These are phyloP conservation scores for Arbutus unedo DNA, from an alignment of 148 eudicot genomes.

Conservation along the genomic window DNA sequence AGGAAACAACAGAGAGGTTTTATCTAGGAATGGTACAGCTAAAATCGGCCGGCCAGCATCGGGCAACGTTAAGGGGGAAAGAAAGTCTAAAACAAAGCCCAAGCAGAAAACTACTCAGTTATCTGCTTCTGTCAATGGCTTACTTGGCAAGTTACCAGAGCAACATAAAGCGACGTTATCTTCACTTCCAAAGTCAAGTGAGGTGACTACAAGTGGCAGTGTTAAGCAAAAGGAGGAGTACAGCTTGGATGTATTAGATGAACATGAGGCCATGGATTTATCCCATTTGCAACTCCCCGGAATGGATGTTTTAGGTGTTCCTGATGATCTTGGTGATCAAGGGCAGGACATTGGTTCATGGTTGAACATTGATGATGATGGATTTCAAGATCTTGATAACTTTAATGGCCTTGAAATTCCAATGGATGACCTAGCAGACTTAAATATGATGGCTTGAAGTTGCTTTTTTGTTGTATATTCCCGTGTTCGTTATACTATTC, in stretches of 20 bases:
- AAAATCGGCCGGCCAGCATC: slow-evolving; percentile 47
- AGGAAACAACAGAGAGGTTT: slow-evolving; percentile 38
- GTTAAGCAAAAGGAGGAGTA: slow-evolving; percentile 31
- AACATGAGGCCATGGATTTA: slow-evolving; percentile 43
- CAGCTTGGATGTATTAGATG: slow-evolving; percentile 33
- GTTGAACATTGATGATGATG: slow-evolving; percentile 73
- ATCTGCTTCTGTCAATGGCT: slow-evolving; percentile 47
- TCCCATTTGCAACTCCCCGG: slow-evolving; percentile 55
- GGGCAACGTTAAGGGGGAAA: slow-evolving; percentile 51
- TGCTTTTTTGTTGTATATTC: slow-evolving; percentile 39
- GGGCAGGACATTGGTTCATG: slow-evolving; percentile 71
- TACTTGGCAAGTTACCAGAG: slow-evolving; percentile 39
- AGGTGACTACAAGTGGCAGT: slow-evolving; percentile 21
- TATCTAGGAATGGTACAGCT: slow-evolving; percentile 40
- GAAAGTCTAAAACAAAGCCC: slow-evolving; percentile 55
- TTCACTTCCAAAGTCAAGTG: slow-evolving; percentile 29
- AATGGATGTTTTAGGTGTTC: slow-evolving; percentile 46
- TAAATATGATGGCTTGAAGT: slow-evolving; percentile 61
- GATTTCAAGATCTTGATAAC: slow-evolving; percentile 49
- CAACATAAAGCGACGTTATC: slow-evolving; percentile 38
- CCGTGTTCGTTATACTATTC: slow-evolving; percentile 30
- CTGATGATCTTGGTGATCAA: slow-evolving; percentile 54
- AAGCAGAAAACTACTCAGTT: slow-evolving; percentile 56
- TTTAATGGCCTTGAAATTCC: slow-evolving; percentile 72
- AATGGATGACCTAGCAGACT: slow-evolving; percentile 70